Percentiles rank a stretch among this genome's conserved stretches.
These are phyloP conservation scores for Rhodocollybia butyracea DNA, from an alignment of 768 basidiomycete species.

Conservation along the genomic window DNA sequence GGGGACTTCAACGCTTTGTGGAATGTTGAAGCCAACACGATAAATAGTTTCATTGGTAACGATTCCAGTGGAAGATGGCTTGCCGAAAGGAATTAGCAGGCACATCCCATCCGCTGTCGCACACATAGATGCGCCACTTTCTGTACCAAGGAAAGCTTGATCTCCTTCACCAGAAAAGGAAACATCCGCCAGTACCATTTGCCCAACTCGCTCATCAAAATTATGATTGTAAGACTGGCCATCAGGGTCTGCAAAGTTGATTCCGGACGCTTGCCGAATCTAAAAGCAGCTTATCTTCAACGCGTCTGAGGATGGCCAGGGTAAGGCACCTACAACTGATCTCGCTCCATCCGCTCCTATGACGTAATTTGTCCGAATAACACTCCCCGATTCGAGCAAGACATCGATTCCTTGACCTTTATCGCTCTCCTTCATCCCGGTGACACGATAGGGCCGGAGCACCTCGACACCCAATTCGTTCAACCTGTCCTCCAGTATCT, in stretches of 20 bases:
- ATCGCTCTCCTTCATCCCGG: conserved; percentile 20
- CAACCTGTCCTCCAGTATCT: conserved; percentile 28
- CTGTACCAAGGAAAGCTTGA: not conserved
- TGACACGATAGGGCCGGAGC: conserved; percentile 28
- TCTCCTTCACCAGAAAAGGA: conserved; percentile 15
- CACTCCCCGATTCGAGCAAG: conserved; percentile 2
- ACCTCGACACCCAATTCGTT: conserved; percentile 24
- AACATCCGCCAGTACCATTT: conserved; percentile 40
- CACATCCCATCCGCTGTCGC: not conserved
- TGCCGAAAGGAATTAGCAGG: not conserved
- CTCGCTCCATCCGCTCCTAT: conserved; percentile 42
- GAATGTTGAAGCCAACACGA: conserved; percentile 10
- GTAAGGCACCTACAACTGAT: not conserved
- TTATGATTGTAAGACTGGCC: conserved; percentile 15
- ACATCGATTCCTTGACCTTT: conserved; percentile 18
- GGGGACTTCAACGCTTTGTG: conserved; percentile 21
- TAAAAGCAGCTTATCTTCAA: conserved; percentile 12
- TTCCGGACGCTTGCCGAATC: conserved; percentile 33
- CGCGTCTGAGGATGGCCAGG: conserved; percentile 28
- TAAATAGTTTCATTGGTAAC: not conserved
- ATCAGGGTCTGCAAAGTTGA: conserved; percentile 37
- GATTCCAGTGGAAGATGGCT: not conserved
- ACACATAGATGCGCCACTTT: not conserved
- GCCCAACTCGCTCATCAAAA: conserved; percentile 21
- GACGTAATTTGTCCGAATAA: conserved; percentile 12